Base-by-base conservation (phyloP, 164 flowering plant species). In the Chimonanthus salicifolius region DNA sequence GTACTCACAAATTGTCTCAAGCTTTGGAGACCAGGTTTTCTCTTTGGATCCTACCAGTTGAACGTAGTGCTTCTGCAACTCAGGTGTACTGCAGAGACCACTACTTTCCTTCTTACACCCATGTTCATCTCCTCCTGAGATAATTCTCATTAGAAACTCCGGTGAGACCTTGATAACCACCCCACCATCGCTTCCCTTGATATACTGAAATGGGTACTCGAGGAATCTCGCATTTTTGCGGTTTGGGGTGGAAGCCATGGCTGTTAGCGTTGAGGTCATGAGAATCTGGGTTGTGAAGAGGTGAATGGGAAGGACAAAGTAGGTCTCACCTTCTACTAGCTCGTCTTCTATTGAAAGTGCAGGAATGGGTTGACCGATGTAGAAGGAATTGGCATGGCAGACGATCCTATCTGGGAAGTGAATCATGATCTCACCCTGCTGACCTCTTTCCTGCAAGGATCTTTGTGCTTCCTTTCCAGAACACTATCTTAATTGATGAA, bases 371-470 rank as follows among this genome's bases (percentile, higher is more conserved):
- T 80, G 91, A 50, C 97, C 97, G n/a, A 94, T 85, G 87, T 81
- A 92, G 89, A 92, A 92, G 1, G 95, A 89, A 60, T 89, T 89
- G 20, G 90, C 94, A 75, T 88, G 89, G 84, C 95, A 91, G 5
- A 94, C 85, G 76, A 94, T 82, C 20, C 58, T 79, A 67, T 92
- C 90, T 0, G 98, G 98, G 43, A 77, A 90, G 78, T 92, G 85
- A 72, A 88, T 86, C 97, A 94, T 90, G 83, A 94, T 79, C 72
- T 94, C 97, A 46, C 97, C 95, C 49, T n/a, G 97, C 97, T 15
- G 88, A 67, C 58, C 71, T 62, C 20, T 78, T 83, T 1, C 90
- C 89, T 11, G 70, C 69, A 9, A 90, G 79, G 50, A 73, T 49
- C 62, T 74, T 82, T 2, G 90, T 87, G 18, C 81, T 74, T 63